Percentiles rank a stretch among this genome's conserved stretches.
Evolutionary conservation across 2,329 filamentous ascomycete genomes (phyloP).

Genomic region (Blumeriella jaapii): DNA sequence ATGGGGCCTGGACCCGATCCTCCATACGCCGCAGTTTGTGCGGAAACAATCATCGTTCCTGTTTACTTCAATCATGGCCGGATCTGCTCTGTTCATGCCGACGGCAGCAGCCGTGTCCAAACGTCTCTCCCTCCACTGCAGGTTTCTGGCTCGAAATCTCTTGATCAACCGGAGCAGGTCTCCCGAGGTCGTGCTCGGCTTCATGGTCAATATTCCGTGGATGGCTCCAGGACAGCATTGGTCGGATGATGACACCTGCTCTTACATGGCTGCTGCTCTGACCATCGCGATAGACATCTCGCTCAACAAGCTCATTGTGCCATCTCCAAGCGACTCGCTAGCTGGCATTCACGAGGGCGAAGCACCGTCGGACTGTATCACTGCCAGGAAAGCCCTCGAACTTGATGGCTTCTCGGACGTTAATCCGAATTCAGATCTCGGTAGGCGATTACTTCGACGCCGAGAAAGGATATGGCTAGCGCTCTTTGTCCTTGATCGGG

Average conservation of each 20-base stretch:
- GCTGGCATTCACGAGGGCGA: constrained; percentile 35
- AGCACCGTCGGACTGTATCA: constrained; percentile 57
- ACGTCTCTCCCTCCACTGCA: constrained; percentile 52
- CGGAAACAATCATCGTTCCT: constrained; percentile 58
- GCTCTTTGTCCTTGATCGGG: constrained; percentile 60
- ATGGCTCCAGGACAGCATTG: constrained; percentile 57
- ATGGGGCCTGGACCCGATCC: constrained; percentile 58
- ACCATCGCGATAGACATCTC: constrained; percentile 59
- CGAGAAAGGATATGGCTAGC: constrained; percentile 61
- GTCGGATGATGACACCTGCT: constrained; percentile 62
- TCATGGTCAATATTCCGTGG: constrained; percentile 68
- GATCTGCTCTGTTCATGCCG: constrained; percentile 56
- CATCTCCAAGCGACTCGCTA: constrained; percentile 37
- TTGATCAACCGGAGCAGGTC: constrained; percentile 52
- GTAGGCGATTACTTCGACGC: constrained; percentile 48
- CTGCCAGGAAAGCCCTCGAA: constrained; percentile 49
- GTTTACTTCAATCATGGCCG: constrained; percentile 59
- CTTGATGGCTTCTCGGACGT: constrained; percentile 58
- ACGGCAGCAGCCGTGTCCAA: constrained; percentile 52
- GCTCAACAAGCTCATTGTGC: constrained; percentile 56
- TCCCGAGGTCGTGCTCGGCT: constrained; percentile 62
- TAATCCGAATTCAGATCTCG: constrained; percentile 47
- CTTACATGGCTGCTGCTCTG: constrained; percentile 58
- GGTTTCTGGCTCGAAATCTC: constrained; percentile 49
- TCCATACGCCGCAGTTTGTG: constrained; percentile 56